These are phyloP conservation scores for Aureobasidium sp. DNA, from an alignment of 2,329 filamentous ascomycete species.

Conservation along the genomic window DNA sequence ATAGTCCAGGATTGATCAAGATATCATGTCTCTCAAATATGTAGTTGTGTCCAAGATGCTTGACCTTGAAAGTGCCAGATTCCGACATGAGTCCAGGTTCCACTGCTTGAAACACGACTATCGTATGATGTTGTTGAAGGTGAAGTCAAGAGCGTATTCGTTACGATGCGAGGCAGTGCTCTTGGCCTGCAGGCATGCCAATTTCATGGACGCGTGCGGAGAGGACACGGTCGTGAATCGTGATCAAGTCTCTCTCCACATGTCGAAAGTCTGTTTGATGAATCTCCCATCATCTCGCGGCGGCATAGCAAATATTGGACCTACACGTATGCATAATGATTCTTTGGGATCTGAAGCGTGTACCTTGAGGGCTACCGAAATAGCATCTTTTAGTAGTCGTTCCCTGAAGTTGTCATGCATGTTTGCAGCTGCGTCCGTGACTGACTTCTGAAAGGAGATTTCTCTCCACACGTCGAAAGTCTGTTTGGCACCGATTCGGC, in stretches of 20 bases:
- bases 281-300: background rate
- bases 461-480: conserved; percentile 3
- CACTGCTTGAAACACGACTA: background rate
- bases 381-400: background rate
- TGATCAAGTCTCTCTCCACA: conserved; percentile 1
- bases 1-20: background rate
- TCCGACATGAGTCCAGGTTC: background rate
- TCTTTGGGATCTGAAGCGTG: background rate
- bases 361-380: background rate
- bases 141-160: background rate
- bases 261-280: background rate
- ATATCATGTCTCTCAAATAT: background rate
- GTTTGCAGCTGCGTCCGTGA: background rate
- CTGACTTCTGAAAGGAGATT: background rate
- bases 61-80: background rate
- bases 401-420: too few relatives aligned
- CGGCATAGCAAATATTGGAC: background rate
- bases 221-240: background rate
- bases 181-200: conserved; percentile 3
- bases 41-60: background rate
- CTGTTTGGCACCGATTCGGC: background rate
- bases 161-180: conserved; percentile 1
- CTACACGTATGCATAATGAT: background rate
- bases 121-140: background rate
- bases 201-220: background rate